Conservation (phyloP, 345 rosid genomes). For the Corchorus olitorius region DNA sequence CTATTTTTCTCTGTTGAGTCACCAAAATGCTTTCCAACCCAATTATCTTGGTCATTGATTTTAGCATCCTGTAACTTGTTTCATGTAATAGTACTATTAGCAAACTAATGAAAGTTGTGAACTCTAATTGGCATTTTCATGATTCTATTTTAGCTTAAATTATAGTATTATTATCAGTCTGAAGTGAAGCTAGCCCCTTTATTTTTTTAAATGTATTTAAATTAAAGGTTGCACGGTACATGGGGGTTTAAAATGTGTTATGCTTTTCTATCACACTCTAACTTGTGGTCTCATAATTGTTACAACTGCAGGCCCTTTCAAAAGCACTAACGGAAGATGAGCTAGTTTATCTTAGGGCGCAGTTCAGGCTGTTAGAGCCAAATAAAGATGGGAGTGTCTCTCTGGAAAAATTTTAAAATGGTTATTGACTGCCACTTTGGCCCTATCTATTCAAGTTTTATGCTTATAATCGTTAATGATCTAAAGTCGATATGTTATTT, state of each 20-base stretch:
- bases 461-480: conserved; percentile 9
- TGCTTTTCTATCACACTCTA: background rate
- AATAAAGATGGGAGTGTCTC: conserved; percentile 70
- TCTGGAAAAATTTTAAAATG: conserved; percentile 71
- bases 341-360: conserved; percentile 74
- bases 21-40: background rate
- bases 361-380: conserved; percentile 67
- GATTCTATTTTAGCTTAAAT: no score
- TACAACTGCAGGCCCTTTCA: conserved; percentile 60
- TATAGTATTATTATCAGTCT: no score
- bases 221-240: no score
- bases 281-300: conserved; percentile 3
- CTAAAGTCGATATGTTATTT: background rate
- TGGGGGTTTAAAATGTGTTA: no score
- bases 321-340: conserved; percentile 78
- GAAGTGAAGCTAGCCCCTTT: no score
- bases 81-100: no score
- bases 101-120: no score
- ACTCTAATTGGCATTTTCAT: no score
- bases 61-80: no score
- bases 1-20: background rate
- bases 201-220: no score
- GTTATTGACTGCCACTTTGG: conserved; percentile 33
- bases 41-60: no score
- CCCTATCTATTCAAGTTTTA: conserved; percentile 7